Evolutionary conservation across 768 basidiomycete species (phyloP), one percentile per base, ranked within the genome.

Genomic region (Lactifluus pinguis): DNA sequence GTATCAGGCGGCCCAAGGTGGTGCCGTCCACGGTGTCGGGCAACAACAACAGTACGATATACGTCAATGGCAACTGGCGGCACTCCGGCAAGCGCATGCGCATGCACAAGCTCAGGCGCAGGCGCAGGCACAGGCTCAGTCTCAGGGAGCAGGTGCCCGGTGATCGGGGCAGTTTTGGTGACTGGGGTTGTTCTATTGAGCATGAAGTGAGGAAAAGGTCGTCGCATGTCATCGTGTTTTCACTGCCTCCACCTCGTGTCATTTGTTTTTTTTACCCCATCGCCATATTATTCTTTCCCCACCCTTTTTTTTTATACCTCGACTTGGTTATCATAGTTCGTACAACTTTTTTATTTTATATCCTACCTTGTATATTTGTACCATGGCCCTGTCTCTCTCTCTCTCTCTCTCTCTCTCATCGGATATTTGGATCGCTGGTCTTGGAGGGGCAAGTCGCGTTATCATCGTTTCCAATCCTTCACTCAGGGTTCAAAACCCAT

Each of bases 1-100:
- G 56, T 52, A 34, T 17, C 67, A 38, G 11, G 4, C 55, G 57
- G 52, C 32, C 56, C 68, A 61, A 55, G 60, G 47, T 63, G 63
- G 42, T 59, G 25, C 14, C 51, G 14, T 49, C 13, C 39, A 39
- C 13, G 11, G n/a, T 13, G 1, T 52, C n/a, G n/a, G 47, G 47
- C 56, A 34, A 9, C 57, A 59, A 21, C 36, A 42, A 9, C 57
- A 59, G 17, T 29, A 42, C n/a, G n/a, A n/a, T n/a, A n/a, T n/a
- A n/a, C n/a, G n/a, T n/a, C n/a, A n/a, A n/a, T n/a, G n/a, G 30
- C 2, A 38, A 11, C 42, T 57, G 38, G 13, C 57, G 50, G 30
- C 55, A 51, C 57, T 57, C 30, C 51, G 32, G 29, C 50, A 52
- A 25, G 52, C 60, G 5, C 59, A 56, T 2, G 51, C 47, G 0